Evolutionary conservation across 768 basidiomycete species (phyloP).

Genomic region (Suillus subaureus): DNA sequence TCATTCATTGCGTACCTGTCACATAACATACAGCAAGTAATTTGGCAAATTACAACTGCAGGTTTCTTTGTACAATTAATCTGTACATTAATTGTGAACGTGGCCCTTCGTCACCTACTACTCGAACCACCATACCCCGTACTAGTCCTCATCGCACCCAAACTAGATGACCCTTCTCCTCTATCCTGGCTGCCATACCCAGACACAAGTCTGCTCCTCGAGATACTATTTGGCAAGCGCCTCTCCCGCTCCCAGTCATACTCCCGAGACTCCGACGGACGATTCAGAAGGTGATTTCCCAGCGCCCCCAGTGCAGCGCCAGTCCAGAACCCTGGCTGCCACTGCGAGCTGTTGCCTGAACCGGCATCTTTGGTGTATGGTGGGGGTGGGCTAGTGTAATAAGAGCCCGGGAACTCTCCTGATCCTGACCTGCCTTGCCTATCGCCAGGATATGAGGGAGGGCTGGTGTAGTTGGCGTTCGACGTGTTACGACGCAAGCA

Average conservation of each 20-base stretch:
- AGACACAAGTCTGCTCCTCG: constrained; percentile 25
- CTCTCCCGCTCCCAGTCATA: constrained; percentile 66
- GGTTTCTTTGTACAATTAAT: neutral
- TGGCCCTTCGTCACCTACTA: constrained; percentile 49
- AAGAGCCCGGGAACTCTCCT: constrained; percentile 58
- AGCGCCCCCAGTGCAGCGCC: constrained; percentile 77
- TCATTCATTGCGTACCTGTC: too few species aligned
- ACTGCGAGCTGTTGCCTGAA: constrained; percentile 35
- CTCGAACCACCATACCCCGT: constrained; percentile 81
- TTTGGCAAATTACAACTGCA: too few species aligned
- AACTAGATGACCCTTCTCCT: constrained; percentile 67
- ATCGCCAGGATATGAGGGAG: constrained; percentile 39
- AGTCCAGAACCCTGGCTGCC: constrained; percentile 84
- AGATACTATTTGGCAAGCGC: constrained; percentile 30
- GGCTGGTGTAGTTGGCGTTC: constrained; percentile 28
- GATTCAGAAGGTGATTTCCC: constrained; percentile 59
- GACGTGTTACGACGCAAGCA: constrained; percentile 43
- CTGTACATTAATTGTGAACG: neutral
- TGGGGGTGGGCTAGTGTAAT: constrained; percentile 50
- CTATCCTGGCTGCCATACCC: constrained; percentile 43
- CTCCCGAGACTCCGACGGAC: constrained; percentile 29
- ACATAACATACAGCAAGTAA: too few species aligned
- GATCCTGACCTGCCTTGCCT: constrained; percentile 24
- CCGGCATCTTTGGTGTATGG: constrained; percentile 52
- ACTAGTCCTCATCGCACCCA: constrained; percentile 74